Conservation (phyloP, 2,329 filamentous ascomycete species). For the Trichothecium sympodiale region DNA sequence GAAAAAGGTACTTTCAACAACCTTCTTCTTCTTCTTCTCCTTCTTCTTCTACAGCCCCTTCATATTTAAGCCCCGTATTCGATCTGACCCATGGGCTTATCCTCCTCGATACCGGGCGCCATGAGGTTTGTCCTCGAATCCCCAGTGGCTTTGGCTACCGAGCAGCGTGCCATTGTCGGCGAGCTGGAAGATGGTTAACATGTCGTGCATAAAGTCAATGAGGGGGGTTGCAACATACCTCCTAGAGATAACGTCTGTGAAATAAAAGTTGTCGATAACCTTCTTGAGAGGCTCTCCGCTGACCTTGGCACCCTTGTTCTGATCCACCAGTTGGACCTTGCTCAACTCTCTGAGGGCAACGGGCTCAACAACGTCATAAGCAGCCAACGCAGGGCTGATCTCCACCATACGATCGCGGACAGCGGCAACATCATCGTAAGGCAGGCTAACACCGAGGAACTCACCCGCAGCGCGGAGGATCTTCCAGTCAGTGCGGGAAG, state of each 20-base stretch:
- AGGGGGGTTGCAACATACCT: conserved; percentile 54
- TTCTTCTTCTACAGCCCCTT: conserved; percentile 21
- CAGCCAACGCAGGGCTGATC: conserved; percentile 79
- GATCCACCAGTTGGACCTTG: conserved; percentile 91
- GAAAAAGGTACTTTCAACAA: too few species aligned
- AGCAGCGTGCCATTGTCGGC: conserved; percentile 96
- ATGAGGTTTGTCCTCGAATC: conserved; percentile 72
- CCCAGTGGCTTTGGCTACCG: conserved; percentile 75
- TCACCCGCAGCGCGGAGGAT: conserved; percentile 89
- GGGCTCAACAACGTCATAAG: conserved; percentile 85
- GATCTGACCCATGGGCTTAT: conserved; percentile 49
- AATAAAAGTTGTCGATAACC: conserved; percentile 93
- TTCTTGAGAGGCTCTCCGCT: conserved; percentile 67
- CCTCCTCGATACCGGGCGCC: conserved; percentile 57
- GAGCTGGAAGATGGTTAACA: conserved; percentile 47
- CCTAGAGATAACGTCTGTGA: conserved; percentile 93
- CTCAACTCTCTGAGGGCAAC: conserved; percentile 63
- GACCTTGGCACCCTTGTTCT: conserved; percentile 80
- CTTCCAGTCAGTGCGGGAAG: conserved; percentile 95
- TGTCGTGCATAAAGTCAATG: conserved; percentile 5
- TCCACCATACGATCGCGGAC: conserved; percentile 90
- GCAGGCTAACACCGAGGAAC: conserved; percentile 76
- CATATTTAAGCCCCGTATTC: conserved; percentile 41
- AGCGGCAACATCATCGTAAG: conserved; percentile 85
- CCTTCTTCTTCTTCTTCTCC: neutral